phyloP scores from a whole-genome alignment of 352 stramenopile genomes.

The Saprolegnia diclina region DNA sequence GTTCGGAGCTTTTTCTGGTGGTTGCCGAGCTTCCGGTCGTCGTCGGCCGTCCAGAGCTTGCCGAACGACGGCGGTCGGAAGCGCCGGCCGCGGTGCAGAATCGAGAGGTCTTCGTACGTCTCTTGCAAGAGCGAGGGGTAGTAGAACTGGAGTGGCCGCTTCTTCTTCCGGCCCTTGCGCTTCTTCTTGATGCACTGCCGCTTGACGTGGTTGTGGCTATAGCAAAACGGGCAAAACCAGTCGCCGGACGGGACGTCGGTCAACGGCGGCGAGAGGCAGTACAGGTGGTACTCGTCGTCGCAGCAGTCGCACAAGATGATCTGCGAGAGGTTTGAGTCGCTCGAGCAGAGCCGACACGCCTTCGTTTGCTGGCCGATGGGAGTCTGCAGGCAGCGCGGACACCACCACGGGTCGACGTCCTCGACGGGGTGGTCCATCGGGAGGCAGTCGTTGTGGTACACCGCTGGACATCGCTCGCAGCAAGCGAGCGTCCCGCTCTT shows the following conservation, averaged over 20 bases:
- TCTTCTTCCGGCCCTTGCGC: conserved; percentile 13
- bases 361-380: conserved; percentile 22
- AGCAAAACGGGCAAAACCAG: conserved; percentile 70
- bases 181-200: conserved; percentile 28
- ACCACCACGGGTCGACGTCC: conserved; percentile 22
- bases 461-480: conserved; percentile 21
- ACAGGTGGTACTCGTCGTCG: conserved; percentile 79
- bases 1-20: conserved; percentile 5
- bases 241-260: conserved; percentile 57
- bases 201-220: conserved; percentile 13
- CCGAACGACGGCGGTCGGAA: conserved; percentile 7
- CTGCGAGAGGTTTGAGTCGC: conserved; percentile 22
- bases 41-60: conserved; percentile 17
- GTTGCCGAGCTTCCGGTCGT: conserved; percentile 12
- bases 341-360: conserved; percentile 22
- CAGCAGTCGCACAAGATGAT: conserved; percentile 79
- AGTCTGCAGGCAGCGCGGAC: conserved; percentile 22
- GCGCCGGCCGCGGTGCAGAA: conserved; percentile 9
- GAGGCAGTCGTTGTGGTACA: conserved; percentile 24
- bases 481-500: conserved; percentile 15
- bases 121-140: conserved; percentile 22
- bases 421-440: conserved; percentile 12
- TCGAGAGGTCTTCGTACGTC: conserved; percentile 26
- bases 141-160: conserved; percentile 21
- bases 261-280: conserved; percentile 61